Base-by-base conservation (phyloP, 495 filamentous ascomycete species). In the Saxispiralis lemnorum region DNA sequence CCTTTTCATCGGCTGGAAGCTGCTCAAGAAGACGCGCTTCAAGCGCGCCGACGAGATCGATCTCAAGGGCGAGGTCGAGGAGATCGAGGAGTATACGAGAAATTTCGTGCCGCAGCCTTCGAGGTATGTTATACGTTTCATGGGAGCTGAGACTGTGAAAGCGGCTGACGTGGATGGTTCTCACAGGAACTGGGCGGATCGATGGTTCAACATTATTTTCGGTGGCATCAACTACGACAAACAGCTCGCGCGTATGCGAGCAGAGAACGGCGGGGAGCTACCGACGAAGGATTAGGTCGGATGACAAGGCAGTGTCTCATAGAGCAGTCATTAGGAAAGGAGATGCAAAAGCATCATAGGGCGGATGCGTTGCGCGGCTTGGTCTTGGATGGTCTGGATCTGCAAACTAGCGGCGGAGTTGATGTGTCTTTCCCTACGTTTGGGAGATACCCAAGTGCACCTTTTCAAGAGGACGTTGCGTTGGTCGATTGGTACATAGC, bases 81-180 rank as follows among this genome's bases (percentile, higher is more conserved):
- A 79, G 52, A 76, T 89, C 46, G 82, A 83, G 41, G 73, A 79
- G 46, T 87, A 89, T 54, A 72, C 74, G 12, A 62, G 63, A 30
- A 76, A 71, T 38, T 86, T 70, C 59, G 63, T 81, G 11, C 64
- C 70, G 11, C 46, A 18, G 15, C 70, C 67, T 3, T 64, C 80
- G 4, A 74, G 61, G 79, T 81, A 63, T 59, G 52, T 41, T 32
- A n/a, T 33, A 24, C 11, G 13, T 35, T 12, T 36, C n/a, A 13
- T 36, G 34, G 7, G 7, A 14, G 28, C 34, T 34, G 21, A 21
- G 28, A 7, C 15, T 15, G 15, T 1, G 15, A 43, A 7, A 14
- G 17, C 6, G 1, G 39, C 19, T 38, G 12, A 38, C 3, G 16
- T 5, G 35, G 7, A 11, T 35, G 24, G n/a, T n/a, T n/a, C n/a